Evolutionary conservation across 257 asterid species (phyloP).

Genomic region (Nicotiana benthamiana): DNA sequence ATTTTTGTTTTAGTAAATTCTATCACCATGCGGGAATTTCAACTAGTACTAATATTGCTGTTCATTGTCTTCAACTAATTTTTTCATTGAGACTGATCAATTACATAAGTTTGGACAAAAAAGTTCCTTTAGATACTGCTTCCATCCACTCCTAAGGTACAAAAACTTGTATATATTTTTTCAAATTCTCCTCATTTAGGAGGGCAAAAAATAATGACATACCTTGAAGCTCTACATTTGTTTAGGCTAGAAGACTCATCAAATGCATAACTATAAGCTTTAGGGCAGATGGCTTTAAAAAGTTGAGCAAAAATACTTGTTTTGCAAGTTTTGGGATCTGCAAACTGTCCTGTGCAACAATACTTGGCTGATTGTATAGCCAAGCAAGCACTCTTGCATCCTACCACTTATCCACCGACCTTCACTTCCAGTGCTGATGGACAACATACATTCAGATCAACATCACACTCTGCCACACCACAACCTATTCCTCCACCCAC

Average conservation of each 20-base stretch:
- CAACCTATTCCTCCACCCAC: slow-evolving; percentile 89
- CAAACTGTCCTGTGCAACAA: slow-evolving; percentile 78
- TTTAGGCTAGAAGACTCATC: slow-evolving; percentile 84
- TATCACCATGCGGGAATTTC: neutral
- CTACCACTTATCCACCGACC: slow-evolving; percentile 58
- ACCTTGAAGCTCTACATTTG: slow-evolving; percentile 70
- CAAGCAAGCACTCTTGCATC: slow-evolving; percentile 90
- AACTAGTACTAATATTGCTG: neutral
- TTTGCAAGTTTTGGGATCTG: slow-evolving; percentile 59
- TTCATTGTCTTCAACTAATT: neutral
- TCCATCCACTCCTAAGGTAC: too few species aligned
- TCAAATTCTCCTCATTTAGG: slow-evolving; percentile 26
- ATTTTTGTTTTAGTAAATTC: too few species aligned
- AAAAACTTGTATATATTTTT: neutral
- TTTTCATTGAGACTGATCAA: neutral
- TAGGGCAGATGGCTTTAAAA: slow-evolving; percentile 92
- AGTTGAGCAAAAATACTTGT: slow-evolving; percentile 67
- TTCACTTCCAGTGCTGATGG: slow-evolving; percentile 84
- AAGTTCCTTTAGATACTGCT: too few species aligned
- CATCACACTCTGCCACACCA: slow-evolving; percentile 74
- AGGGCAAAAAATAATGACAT: slow-evolving; percentile 85
- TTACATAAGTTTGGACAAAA: too few species aligned
- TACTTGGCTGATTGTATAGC: slow-evolving; percentile 82
- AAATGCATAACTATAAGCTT: slow-evolving; percentile 81
- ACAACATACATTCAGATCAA: slow-evolving; percentile 67